phyloP scores from a whole-genome alignment of 306 rosid genomes.

The Styphnolobium japonicum region DNA sequence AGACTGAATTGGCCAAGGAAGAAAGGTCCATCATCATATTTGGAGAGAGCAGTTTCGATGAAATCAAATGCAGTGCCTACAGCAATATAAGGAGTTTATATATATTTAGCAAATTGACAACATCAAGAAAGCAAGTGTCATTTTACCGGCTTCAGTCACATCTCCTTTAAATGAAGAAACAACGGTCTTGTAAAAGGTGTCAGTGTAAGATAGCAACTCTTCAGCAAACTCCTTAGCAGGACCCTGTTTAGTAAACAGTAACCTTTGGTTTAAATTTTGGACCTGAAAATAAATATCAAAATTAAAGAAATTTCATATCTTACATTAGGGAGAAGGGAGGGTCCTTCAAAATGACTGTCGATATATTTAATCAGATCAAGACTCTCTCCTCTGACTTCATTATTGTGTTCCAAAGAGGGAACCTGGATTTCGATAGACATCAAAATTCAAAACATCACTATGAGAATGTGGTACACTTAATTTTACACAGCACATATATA shows the following conservation, averaged over 20 bases:
- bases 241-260: conserved; percentile 36
- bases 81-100: not conserved
- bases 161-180: conserved; percentile 62
- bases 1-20: conserved; percentile 80
- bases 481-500: not conserved
- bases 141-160: conserved; percentile 51
- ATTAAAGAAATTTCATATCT: conserved; percentile 22
- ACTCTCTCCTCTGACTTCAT: conserved; percentile 66
- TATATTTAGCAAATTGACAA: not conserved
- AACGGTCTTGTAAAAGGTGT: conserved; percentile 49
- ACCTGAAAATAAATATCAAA: not conserved
- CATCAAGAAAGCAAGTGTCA: conserved; percentile 19
- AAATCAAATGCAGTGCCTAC: conserved; percentile 63
- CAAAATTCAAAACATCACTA: not conserved
- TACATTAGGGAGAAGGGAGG: conserved; percentile 69
- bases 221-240: conserved; percentile 64
- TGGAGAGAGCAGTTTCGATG: conserved; percentile 69
- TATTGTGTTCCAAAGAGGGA: conserved; percentile 66
- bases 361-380: conserved; percentile 66
- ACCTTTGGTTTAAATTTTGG: not conserved
- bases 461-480: not conserved
- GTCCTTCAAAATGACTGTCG: conserved; percentile 56
- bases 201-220: conserved; percentile 61
- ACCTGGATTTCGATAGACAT: conserved; percentile 26
- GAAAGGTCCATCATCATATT: conserved; percentile 75